A percentile compares a stretch with the other conserved stretches of the same genome.
These are phyloP conservation scores for Ophiognomonia clavigignenti-juglandacearum DNA, from an alignment of 2,329 filamentous ascomycete species.

Conservation along the genomic window DNA sequence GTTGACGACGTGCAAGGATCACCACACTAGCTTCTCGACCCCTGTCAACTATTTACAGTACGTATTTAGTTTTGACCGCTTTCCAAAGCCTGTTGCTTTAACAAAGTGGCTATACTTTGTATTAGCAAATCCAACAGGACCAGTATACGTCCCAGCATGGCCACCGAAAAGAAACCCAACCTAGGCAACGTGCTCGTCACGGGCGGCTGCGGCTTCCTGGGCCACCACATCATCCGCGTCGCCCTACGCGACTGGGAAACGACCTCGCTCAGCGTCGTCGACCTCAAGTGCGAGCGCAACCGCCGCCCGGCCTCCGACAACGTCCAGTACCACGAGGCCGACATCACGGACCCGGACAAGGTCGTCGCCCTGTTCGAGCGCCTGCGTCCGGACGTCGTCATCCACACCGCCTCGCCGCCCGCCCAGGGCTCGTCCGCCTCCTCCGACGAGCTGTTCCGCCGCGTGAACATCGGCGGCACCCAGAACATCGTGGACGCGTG, in stretches of 20 bases:
- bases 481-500: slow-evolving; percentile 71
- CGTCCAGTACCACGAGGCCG: slow-evolving; percentile 67
- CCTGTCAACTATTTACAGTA: no score
- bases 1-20: no score
- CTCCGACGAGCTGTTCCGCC: slow-evolving; percentile 61
- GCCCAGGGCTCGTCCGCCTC: slow-evolving; percentile 48
- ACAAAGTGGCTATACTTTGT: background rate
- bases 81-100: no score
- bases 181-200: slow-evolving; percentile 73
- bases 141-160: slow-evolving; percentile 17
- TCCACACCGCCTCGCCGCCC: slow-evolving; percentile 80
- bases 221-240: slow-evolving; percentile 74
- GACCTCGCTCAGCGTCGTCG: slow-evolving; percentile 61
- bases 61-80: no score
- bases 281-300: slow-evolving; percentile 67
- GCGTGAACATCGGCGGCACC: slow-evolving; percentile 87
- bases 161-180: slow-evolving; percentile 31
- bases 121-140: background rate
- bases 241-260: slow-evolving; percentile 55
- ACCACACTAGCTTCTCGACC: no score
- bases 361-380: slow-evolving; percentile 60
- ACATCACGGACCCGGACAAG: slow-evolving; percentile 64
- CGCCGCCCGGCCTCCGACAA: slow-evolving; percentile 51
- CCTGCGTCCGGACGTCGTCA: slow-evolving; percentile 73
- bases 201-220: slow-evolving; percentile 80